Percentiles rank a stretch among this genome's conserved stretches.
phyloP scores from a whole-genome alignment of 2,329 filamentous ascomycete species.

The Calonectria leucothoes region DNA sequence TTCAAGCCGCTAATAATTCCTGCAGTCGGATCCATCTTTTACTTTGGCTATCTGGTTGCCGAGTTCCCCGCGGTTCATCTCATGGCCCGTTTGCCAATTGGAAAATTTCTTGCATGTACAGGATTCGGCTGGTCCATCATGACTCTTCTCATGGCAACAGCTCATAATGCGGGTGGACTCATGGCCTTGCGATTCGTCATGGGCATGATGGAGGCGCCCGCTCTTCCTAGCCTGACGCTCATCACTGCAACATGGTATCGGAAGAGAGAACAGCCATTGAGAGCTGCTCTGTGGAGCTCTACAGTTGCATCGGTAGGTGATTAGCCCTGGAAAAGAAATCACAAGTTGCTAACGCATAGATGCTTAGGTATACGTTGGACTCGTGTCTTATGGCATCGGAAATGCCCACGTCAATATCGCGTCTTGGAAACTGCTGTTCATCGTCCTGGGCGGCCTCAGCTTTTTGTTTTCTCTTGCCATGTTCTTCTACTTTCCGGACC shows the following conservation, averaged over 20 bases:
- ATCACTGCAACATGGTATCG: constrained; percentile 20
- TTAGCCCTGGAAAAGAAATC: background rate
- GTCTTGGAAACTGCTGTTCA: constrained; percentile 46
- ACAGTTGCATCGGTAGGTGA: constrained; percentile 2
- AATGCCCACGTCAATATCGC: constrained; percentile 35
- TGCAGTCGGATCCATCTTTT: constrained; percentile 24
- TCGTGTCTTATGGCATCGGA: constrained; percentile 45
- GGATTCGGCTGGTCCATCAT: constrained; percentile 29
- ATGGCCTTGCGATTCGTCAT: constrained; percentile 40
- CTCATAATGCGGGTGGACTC: constrained; percentile 43
- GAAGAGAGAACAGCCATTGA: constrained; percentile 22
- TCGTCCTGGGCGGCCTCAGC: constrained; percentile 36
- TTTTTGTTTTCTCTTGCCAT: constrained; percentile 34
- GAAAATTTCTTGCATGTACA: background rate
- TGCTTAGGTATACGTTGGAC: constrained; percentile 33
- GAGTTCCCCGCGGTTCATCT: background rate
- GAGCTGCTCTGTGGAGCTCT: constrained; percentile 11
- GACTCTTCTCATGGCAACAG: constrained; percentile 49
- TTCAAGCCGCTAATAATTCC: background rate
- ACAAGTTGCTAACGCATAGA: background rate
- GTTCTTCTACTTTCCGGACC: constrained; percentile 38
- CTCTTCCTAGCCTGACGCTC: constrained; percentile 7
- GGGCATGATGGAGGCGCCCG: constrained; percentile 36
- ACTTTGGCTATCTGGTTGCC: constrained; percentile 21
- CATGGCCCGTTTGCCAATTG: background rate